Evolutionary conservation across 139 green algal species (phyloP).

Genomic region (Choricystis sp.): DNA sequence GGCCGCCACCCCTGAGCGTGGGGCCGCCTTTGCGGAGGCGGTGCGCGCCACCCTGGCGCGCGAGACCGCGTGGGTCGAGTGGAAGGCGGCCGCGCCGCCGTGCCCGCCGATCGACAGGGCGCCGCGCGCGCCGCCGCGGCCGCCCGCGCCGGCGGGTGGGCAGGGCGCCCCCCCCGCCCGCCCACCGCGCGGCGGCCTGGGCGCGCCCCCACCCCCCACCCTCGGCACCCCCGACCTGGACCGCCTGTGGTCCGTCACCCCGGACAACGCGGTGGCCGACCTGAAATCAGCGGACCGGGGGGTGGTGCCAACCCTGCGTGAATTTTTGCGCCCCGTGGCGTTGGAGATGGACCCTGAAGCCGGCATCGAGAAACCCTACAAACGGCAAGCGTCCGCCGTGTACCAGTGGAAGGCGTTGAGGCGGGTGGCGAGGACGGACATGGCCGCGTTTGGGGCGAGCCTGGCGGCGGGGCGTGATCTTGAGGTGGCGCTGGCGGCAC

Average conservation of each 20-base stretch:
- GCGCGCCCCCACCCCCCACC: too few relatives aligned
- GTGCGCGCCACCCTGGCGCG: background rate
- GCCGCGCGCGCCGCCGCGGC: constrained; percentile 1
- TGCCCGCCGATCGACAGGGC: constrained; percentile 9
- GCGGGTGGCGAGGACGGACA: background rate
- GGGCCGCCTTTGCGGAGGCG: background rate
- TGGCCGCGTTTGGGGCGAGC: background rate
- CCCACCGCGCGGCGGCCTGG: constrained; percentile 11
- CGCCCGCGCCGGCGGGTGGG: background rate
- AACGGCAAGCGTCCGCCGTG: background rate
- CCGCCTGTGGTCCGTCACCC: constrained; percentile 30
- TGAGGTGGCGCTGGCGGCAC: background rate
- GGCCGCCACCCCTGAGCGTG: constrained; percentile 8
- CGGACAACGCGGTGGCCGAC: constrained; percentile 12
- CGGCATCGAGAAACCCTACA: background rate
- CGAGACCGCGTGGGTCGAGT: background rate
- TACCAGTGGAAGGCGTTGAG: background rate
- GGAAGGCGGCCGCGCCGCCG: constrained; percentile 7
- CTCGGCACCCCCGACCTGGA: constrained; percentile 22
- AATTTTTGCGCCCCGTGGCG: background rate
- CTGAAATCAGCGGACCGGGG: background rate
- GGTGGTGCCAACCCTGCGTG: background rate
- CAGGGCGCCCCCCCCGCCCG: constrained; percentile 1
- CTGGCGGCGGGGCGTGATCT: background rate
- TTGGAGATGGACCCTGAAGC: background rate